Percentiles rank a stretch among this genome's conserved stretches.
phyloP scores from a whole-genome alignment of 2,329 filamentous ascomycete genomes.

The Paraphaeosphaeria sporulosa region DNA sequence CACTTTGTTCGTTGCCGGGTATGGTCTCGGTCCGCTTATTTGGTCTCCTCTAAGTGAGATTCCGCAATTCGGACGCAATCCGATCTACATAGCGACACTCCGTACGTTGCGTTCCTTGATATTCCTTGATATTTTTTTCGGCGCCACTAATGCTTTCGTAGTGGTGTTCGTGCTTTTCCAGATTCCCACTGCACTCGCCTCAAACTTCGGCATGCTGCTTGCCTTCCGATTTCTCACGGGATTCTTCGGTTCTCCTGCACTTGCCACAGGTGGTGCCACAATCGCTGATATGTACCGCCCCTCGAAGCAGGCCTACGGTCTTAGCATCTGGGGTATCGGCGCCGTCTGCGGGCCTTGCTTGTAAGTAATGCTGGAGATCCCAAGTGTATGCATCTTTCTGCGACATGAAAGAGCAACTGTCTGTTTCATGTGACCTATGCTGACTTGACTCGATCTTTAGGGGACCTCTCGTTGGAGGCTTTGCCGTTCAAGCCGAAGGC shows the following conservation, averaged over 20 bases:
- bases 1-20: slow-evolving; percentile 4
- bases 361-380: too few relatives aligned
- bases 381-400: too few relatives aligned
- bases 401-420: too few relatives aligned
- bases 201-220: slow-evolving; percentile 60
- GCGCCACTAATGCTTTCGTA: background rate
- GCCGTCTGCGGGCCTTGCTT: slow-evolving; percentile 53
- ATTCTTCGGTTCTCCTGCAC: slow-evolving; percentile 55
- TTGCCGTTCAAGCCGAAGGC: slow-evolving; percentile 46
- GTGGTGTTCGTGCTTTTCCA: slow-evolving; percentile 58
- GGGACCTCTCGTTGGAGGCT: slow-evolving; percentile 55
- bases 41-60: slow-evolving; percentile 8
- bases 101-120: background rate
- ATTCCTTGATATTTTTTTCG: too few relatives aligned
- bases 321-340: slow-evolving; percentile 52
- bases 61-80: slow-evolving; percentile 7
- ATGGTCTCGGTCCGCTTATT: background rate
- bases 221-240: slow-evolving; percentile 60
- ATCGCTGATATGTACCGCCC: slow-evolving; percentile 56
- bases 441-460: too few relatives aligned
- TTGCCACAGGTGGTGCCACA: slow-evolving; percentile 57
- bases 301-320: slow-evolving; percentile 48
- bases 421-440: too few relatives aligned
- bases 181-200: slow-evolving; percentile 54
- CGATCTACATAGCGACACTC: slow-evolving; percentile 2